phyloP scores from a whole-genome alignment of 78 protist genomes.

The Pelomyxa schiedti region DNA sequence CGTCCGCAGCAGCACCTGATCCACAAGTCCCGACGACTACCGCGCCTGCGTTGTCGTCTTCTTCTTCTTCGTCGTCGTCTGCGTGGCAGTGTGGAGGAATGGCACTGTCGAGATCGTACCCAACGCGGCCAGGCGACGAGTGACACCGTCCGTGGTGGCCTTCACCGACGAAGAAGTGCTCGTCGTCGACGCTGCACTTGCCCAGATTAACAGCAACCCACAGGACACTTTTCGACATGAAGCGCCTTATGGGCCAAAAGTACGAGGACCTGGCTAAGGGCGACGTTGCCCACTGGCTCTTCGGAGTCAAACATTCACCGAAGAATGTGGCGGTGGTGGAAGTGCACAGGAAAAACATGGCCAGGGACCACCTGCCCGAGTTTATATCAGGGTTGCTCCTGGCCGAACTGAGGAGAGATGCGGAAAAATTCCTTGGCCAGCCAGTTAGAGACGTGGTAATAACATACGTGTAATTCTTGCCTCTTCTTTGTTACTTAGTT shows the following conservation, averaged over 20 bases:
- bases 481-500: too few relatives aligned
- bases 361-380: conserved; percentile 88
- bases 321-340: conserved; percentile 83
- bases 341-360: conserved; percentile 65
- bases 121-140: conserved; percentile 97
- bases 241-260: conserved; percentile 94
- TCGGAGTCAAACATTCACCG: conserved; percentile 66
- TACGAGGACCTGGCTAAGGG: conserved; percentile 73
- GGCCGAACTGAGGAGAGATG: conserved; percentile 84
- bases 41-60: too few relatives aligned
- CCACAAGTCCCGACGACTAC: too few relatives aligned
- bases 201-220: conserved; percentile 89
- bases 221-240: conserved; percentile 93
- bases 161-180: conserved; percentile 85
- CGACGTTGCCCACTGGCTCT: conserved; percentile 92
- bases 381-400: conserved; percentile 97
- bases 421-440: conserved; percentile 90
- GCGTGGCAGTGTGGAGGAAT: too few relatives aligned
- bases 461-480: too few relatives aligned
- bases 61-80: too few relatives aligned
- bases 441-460: conserved; percentile 80
- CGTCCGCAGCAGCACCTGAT: too few relatives aligned
- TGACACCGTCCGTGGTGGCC: conserved; percentile 97
- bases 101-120: too few relatives aligned
- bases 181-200: conserved; percentile 84